phyloP scores from a whole-genome alignment of 2,329 filamentous ascomycete genomes.

The Ceratocystis variospora region DNA sequence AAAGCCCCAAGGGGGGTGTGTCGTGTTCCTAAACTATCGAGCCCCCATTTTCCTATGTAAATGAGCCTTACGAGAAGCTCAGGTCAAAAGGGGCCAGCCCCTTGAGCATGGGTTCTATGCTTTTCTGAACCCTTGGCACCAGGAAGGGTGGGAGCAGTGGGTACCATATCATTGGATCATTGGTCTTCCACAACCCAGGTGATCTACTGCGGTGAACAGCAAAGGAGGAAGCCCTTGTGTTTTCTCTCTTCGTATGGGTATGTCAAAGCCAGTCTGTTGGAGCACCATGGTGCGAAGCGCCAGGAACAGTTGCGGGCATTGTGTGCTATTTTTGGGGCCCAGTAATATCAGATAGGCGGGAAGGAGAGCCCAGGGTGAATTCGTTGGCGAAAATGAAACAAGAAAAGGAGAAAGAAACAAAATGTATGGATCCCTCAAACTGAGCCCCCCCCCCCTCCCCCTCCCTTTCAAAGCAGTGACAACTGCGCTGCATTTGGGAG shows the following conservation, averaged over 20 bases:
- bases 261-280: constrained; percentile 2
- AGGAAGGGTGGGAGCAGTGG: neutral
- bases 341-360: neutral
- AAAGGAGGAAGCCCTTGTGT: neutral
- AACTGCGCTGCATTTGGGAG: neutral
- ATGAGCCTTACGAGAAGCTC: neutral
- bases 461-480: neutral
- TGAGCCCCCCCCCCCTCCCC: neutral
- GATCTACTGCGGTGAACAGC: neutral
- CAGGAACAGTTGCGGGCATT: neutral
- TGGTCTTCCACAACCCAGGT: neutral
- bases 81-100: constrained; percentile 9
- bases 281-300: neutral
- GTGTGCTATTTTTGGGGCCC: neutral
- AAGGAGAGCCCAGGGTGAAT: neutral
- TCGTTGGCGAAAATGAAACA: neutral
- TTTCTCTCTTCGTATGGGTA: neutral
- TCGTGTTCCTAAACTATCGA: neutral
- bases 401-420: constrained; percentile 1
- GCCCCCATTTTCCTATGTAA: neutral
- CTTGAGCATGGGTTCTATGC: neutral
- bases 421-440: neutral
- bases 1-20: neutral
- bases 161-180: constrained; percentile 3
- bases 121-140: neutral